phyloP scores from a whole-genome alignment of 1,284 basidiomycete genomes.

The Porodaedalea pini region DNA sequence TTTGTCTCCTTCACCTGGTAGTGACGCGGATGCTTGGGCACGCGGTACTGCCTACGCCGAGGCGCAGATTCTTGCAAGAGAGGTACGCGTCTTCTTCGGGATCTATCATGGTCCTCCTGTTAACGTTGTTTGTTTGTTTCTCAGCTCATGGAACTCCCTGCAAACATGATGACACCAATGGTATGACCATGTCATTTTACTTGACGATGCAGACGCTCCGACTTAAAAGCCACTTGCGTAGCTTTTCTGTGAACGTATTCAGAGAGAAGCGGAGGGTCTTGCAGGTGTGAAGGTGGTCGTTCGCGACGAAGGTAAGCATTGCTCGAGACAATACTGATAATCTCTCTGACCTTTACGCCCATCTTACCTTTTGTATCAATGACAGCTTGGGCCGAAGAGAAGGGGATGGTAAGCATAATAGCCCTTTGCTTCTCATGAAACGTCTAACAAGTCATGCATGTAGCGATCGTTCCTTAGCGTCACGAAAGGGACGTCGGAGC shows the following conservation, averaged over 20 bases:
- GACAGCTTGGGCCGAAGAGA: slow-evolving; percentile 76
- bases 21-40: slow-evolving; percentile 60
- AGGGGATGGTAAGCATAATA: slow-evolving; percentile 63
- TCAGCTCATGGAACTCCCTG: slow-evolving; percentile 80
- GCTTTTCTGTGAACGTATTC: slow-evolving; percentile 70
- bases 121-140: neutral
- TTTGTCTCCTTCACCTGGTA: slow-evolving; percentile 43
- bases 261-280: slow-evolving; percentile 64
- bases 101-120: too few species aligned
- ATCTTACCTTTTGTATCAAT: too few species aligned
- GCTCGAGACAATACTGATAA: neutral
- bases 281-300: slow-evolving; percentile 69
- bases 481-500: slow-evolving; percentile 77
- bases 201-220: too few species aligned
- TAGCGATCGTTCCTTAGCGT: slow-evolving; percentile 86
- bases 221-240: slow-evolving; percentile 34
- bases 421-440: neutral
- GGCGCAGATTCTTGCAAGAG: slow-evolving; percentile 83
- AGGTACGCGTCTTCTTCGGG: slow-evolving; percentile 39
- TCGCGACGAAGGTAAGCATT: slow-evolving; percentile 65
- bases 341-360: slow-evolving; percentile 8
- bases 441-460: neutral
- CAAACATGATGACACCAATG: slow-evolving; percentile 80
- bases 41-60: slow-evolving; percentile 69
- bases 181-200: slow-evolving; percentile 30